phyloP scores from a whole-genome alignment of 2,329 filamentous ascomycete genomes.

The Curvularia sp. region DNA sequence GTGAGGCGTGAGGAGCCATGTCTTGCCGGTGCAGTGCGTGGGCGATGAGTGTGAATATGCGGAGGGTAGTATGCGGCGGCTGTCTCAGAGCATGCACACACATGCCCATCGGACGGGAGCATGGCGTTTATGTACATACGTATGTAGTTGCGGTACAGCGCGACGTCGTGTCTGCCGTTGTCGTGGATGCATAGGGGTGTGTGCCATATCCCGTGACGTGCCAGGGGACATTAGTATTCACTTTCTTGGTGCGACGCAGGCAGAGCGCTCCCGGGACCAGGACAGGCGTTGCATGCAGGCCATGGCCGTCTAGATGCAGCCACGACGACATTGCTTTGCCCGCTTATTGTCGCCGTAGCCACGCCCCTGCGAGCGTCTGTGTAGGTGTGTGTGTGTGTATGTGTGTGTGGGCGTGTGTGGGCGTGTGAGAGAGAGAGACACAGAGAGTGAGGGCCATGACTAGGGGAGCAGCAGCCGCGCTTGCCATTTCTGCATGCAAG shows the following conservation, averaged over 20 bases:
- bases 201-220: slow-evolving; percentile 18
- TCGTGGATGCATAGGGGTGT: background rate
- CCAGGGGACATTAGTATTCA: slow-evolving; percentile 3
- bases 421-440: background rate
- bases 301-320: background rate
- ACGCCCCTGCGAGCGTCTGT: too few relatives aligned
- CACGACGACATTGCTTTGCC: background rate
- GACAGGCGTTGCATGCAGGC: too few relatives aligned
- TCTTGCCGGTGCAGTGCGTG: background rate
- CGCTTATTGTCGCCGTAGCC: background rate
- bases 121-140: too few relatives aligned
- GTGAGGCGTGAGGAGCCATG: background rate
- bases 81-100: slow-evolving; percentile 32
- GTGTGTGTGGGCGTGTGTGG: background rate
- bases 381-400: background rate
- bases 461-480: slow-evolving; percentile 14
- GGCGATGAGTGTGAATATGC: background rate
- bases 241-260: background rate
- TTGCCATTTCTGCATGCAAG: slow-evolving; percentile 14
- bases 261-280: too few relatives aligned
- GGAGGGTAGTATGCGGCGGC: background rate
- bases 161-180: background rate
- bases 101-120: slow-evolving; percentile 41
- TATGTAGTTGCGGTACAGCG: background rate
- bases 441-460: slow-evolving; percentile 1